Base-by-base conservation (phyloP, 108 stramenopile species). In the Cyclotella sp. region DNA sequence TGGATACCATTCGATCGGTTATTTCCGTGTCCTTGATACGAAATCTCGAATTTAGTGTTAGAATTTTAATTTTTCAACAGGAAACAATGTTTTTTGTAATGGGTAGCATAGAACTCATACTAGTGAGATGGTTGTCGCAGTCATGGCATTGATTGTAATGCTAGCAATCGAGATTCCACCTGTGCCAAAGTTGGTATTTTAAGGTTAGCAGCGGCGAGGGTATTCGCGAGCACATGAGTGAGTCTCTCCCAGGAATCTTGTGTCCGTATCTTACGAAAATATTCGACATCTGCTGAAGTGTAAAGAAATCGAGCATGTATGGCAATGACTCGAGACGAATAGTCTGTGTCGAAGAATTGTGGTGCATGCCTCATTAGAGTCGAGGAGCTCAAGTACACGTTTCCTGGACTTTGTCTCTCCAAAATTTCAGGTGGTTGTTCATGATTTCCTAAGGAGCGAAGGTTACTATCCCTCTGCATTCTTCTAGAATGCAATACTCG, bases 401-500 rank as follows among this genome's bases (percentile, higher is more conserved):
- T 42, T 57, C 75, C 66, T 47, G 66, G 57, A 28, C 59, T 22
- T 22, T 76, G 75, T 29, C 18, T 60, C 45, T 76, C 75, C 19
- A 76, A 42, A 24, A 76, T 22, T 39, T 76, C 75, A 14, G 24
- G 6, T 51, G 46, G 59, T 40, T 41, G 29, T 47, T 66, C 46
- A 26, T 60, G 26, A 22, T 40, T 49, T 3, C 34, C 19, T 18
- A 44, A 28, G 45, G 58, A 39, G 15, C 72, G 72, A 52, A 68
- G 65, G 14, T 67, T 58, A 45, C 60, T 76, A 0, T 14, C 21
- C 11, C 45, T 44, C 29, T 29, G 29, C 21, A 61, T 49, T 55
- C 75, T 58, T 43, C 47, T 76, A 21, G 75, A 76, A 67, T 76
- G 75, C 47, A 76, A 43, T 8, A 76, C 67, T n/a, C 75, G 75